A percentile compares a stretch with the other conserved stretches of the same genome.
phyloP scores from a whole-genome alignment of 305 asterid species.

The Caryopteris hybrid region DNA sequence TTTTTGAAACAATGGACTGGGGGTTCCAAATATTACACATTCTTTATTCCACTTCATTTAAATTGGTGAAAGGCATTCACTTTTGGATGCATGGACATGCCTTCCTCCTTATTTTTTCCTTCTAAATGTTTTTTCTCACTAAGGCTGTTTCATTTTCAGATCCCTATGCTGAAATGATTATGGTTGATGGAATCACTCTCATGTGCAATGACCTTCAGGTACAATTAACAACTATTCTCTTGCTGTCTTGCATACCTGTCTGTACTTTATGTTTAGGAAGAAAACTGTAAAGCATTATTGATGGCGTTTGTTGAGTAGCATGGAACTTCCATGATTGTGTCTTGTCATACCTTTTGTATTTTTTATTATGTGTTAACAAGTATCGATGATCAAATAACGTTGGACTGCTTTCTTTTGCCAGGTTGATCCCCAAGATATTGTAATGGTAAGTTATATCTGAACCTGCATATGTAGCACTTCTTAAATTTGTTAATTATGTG shows the following conservation, averaged over 20 bases:
- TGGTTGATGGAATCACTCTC: slow-evolving; percentile 91
- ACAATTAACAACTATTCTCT: slow-evolving; percentile 16
- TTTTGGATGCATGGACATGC: not conserved
- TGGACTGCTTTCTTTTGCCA: slow-evolving; percentile 29
- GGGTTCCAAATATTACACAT: not conserved
- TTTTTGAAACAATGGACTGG: not conserved
- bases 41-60: not conserved
- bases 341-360: not conserved
- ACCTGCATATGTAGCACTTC: not conserved
- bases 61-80: not conserved
- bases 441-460: slow-evolving; percentile 65
- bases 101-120: slow-evolving; percentile 15
- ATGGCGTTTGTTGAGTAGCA: not conserved
- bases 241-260: not conserved
- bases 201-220: slow-evolving; percentile 94
- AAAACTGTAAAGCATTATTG: not conserved
- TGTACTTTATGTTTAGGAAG: not conserved
- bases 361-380: not conserved
- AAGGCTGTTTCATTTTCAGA: slow-evolving; percentile 47
- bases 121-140: slow-evolving; percentile 20
- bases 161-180: slow-evolving; percentile 77
- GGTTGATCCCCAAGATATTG: slow-evolving; percentile 99
- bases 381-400: slow-evolving; percentile 17
- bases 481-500: slow-evolving; percentile 1
- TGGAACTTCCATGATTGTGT: not conserved